Conservation (phyloP, 1,139 yeast genomes). For the Yamadazyma triangularis region DNA sequence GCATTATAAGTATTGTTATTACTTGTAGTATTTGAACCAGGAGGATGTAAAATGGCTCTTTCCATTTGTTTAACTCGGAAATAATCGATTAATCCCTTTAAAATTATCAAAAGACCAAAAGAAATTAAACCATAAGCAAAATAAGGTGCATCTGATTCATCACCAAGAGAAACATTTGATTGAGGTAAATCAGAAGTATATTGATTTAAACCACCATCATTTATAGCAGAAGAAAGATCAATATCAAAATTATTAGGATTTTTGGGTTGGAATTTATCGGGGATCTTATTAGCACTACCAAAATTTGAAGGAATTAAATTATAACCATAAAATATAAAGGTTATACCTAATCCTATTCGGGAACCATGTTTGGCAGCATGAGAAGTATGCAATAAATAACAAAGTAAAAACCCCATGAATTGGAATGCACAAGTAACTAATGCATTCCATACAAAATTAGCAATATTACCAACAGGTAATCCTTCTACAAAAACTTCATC, state of each 20-base stretch:
- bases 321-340: constrained; percentile 75
- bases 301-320: constrained; percentile 61
- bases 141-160: constrained; percentile 30
- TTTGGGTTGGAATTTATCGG: constrained; percentile 44
- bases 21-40: constrained; percentile 7
- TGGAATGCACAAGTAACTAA: constrained; percentile 88
- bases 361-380: constrained; percentile 98
- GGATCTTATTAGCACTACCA: constrained; percentile 35
- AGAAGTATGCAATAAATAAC: constrained; percentile 88
- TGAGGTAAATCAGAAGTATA: constrained; percentile 36
- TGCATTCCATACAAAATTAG: constrained; percentile 86
- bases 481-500: constrained; percentile 96
- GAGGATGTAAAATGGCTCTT: constrained; percentile 50
- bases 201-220: constrained; percentile 42
- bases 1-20: constrained; percentile 1
- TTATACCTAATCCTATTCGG: constrained; percentile 85
- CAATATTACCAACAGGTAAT: constrained; percentile 88
- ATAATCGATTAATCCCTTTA: constrained; percentile 69
- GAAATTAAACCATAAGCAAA: constrained; percentile 58
- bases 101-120: constrained; percentile 61
- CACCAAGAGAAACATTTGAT: constrained; percentile 11
- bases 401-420: constrained; percentile 85
- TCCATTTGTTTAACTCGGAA: constrained; percentile 77
- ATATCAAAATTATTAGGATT: constrained; percentile 57
- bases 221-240: constrained; percentile 28